Evolutionary conservation across 2,329 filamentous ascomycete genomes (phyloP).

Genomic region (Claviceps sorghi): DNA sequence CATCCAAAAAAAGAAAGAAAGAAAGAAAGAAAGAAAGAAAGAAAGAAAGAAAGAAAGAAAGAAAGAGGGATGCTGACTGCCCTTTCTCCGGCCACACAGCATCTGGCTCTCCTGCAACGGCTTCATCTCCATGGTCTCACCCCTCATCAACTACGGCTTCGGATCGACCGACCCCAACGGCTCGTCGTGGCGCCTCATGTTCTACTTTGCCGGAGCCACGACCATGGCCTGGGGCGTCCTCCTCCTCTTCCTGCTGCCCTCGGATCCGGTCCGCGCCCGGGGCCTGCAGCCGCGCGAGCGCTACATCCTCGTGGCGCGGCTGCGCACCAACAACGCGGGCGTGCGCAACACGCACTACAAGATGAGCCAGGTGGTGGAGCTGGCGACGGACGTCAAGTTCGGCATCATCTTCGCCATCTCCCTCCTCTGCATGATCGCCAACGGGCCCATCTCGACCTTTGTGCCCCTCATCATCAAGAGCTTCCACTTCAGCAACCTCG

Average conservation of each 20-base stretch:
- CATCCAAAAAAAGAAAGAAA: no score
- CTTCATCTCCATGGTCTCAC: conserved; percentile 46
- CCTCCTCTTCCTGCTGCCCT: conserved; percentile 43
- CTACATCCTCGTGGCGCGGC: conserved; percentile 30
- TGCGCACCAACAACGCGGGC: conserved; percentile 17
- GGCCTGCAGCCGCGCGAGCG: conserved; percentile 31
- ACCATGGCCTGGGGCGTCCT: conserved; percentile 37
- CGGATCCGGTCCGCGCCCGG: conserved; percentile 45
- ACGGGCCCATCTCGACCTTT: conserved; percentile 26
- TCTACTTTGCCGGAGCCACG: conserved; percentile 44
- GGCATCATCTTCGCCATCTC: conserved; percentile 43
- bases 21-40: no score
- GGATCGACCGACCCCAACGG: conserved; percentile 37
- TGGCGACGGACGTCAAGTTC: conserved; percentile 23
- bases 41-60: no score
- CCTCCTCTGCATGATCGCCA: conserved; percentile 25
- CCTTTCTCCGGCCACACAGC: no score
- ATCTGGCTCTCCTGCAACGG: conserved; percentile 28
- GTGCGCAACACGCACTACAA: conserved; percentile 19
- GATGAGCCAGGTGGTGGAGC: conserved; percentile 28
- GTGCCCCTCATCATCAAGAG: conserved; percentile 16
- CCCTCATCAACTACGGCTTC: conserved; percentile 43
- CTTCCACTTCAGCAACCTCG: conserved; percentile 15
- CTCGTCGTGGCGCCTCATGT: conserved; percentile 41
- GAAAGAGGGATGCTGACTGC: neutral